Percentiles rank a stretch among this genome's conserved stretches.
phyloP scores from a whole-genome alignment of 208 protist genomes.

The Wallacemonas rigidus region DNA sequence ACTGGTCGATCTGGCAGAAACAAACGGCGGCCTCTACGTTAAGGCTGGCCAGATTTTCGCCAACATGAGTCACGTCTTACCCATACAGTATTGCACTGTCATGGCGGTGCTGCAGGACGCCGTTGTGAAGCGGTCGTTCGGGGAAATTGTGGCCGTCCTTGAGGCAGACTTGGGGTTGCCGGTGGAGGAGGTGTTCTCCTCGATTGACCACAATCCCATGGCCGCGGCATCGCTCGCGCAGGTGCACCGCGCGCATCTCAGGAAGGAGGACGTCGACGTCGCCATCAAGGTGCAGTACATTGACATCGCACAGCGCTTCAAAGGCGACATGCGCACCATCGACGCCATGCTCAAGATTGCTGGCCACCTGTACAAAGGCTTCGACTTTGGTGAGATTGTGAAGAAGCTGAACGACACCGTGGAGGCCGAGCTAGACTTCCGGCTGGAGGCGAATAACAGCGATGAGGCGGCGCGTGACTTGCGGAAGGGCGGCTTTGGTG shows the following conservation, averaged over 20 bases:
- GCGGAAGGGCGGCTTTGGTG: slow-evolving; percentile 61
- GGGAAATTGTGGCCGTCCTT: slow-evolving; percentile 80
- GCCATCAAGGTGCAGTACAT: slow-evolving; percentile 96
- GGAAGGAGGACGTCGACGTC: slow-evolving; percentile 73
- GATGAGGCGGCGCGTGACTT: slow-evolving; percentile 81
- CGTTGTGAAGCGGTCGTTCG: slow-evolving; percentile 70
- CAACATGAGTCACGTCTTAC: slow-evolving; percentile 93
- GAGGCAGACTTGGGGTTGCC: slow-evolving; percentile 59
- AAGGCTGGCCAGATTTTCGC: slow-evolving; percentile 95
- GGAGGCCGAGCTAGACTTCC: slow-evolving; percentile 93
- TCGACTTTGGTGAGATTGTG: slow-evolving; percentile 87
- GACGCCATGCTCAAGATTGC: slow-evolving; percentile 63
- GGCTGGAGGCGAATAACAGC: slow-evolving; percentile 91
- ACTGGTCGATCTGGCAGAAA: slow-evolving; percentile 77
- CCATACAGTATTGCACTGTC: slow-evolving; percentile 83
- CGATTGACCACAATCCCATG: slow-evolving; percentile 71
- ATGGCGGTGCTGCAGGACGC: slow-evolving; percentile 85
- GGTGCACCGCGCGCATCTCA: slow-evolving; percentile 79
- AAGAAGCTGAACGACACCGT: slow-evolving; percentile 88
- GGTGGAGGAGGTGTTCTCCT: slow-evolving; percentile 60
- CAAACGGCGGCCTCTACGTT: slow-evolving; percentile 94
- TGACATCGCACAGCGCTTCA: slow-evolving; percentile 82
- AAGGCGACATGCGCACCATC: slow-evolving; percentile 91
- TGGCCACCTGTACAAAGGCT: slow-evolving; percentile 81
- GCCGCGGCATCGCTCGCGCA: slow-evolving; percentile 91